Evolutionary conservation across 495 filamentous ascomycete genomes (phyloP).

Genomic region (Astrocystis sublimbata): DNA sequence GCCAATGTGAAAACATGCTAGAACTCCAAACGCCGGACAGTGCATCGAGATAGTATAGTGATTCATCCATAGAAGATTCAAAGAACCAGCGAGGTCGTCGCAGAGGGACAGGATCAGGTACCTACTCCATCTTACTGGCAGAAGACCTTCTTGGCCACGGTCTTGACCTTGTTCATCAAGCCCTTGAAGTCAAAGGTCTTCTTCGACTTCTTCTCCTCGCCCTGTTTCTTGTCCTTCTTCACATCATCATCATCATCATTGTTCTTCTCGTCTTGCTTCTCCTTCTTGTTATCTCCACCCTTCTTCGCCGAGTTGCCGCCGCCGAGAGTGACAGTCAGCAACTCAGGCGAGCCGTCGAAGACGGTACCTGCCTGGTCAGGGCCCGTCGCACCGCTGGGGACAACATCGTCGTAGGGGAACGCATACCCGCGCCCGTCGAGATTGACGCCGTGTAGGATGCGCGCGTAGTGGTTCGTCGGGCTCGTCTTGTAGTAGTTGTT

Average conservation of each 20-base stretch:
- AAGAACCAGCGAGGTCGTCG: not conserved
- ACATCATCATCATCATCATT: not conserved
- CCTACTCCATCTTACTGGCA: not conserved
- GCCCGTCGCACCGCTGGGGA: constrained; percentile 48
- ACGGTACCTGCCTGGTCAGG: constrained; percentile 65
- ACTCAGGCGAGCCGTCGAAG: constrained; percentile 54
- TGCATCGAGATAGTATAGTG: not conserved
- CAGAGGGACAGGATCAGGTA: not conserved
- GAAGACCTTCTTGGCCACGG: not conserved
- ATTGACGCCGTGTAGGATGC: constrained; percentile 65
- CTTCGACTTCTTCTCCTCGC: too few species aligned
- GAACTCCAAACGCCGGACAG: not conserved
- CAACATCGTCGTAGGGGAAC: constrained; percentile 79
- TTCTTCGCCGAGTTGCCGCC: constrained; percentile 24
- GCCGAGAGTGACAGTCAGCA: constrained; percentile 65
- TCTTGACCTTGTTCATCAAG: constrained; percentile 7
- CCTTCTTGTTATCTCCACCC: constrained; percentile 5
- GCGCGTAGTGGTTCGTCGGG: constrained; percentile 71
- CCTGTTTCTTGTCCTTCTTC: constrained; percentile 18
- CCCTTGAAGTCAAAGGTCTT: not conserved
- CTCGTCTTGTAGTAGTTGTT: constrained; percentile 52
- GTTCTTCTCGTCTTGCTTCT: too few species aligned
- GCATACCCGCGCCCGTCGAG: constrained; percentile 68
- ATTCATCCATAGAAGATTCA: not conserved
- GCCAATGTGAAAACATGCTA: not conserved